Evolutionary conservation across 148 eudicot genomes (phyloP), one percentile per base, ranked within the genome.

Genomic region (Polygonum aviculare): DNA sequence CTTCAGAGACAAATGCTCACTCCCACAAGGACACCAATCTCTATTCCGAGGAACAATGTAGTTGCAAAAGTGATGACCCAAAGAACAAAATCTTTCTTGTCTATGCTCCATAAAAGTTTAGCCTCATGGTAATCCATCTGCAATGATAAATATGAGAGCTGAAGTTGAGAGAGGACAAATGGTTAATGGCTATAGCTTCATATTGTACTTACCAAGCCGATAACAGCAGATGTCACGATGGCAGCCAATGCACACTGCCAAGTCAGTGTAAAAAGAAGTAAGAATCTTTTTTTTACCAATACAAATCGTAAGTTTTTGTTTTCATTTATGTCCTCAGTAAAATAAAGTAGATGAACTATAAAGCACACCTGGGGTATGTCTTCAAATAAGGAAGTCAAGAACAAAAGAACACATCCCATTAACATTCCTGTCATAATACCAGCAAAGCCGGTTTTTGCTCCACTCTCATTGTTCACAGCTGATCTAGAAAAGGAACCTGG

Each of bases 121-220:
- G 98, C 98, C 80, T 91, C 93, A 5, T 91, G 86, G 75, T 91
- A 93, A 84, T 96, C 99, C 82, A 96, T 97, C 99, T 96, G 93
- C 76, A 81, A 80, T 35, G 55, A 77, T 57, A 78, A 19, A 44
- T 65, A 14, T 65, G 10, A 65, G n/a, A 35, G 16, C 39, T 57
- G 33, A 26, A 12, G 5, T 50, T 55, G 69, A 62, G 16, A 62
- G 38, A 18, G 21, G 31, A 44, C 9, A 44, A 44, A 44, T 44
- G 8, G 47, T 44, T 44, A 44, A 44, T 31, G 15, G 33, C 22
- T 21, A 26, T 22, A 57, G 65, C 31, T 26, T 0, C 14, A 12
- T 62, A 62, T 63, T 74, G 38, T n/a, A 87, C 99, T 83, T 80
- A 95, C 99, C 99, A 95, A 86, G 75, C 99, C 99, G 79, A 91